Percentiles rank a stretch among this genome's conserved stretches.
Evolutionary conservation across 2,329 filamentous ascomycete species (phyloP).

Genomic region (Salinomyces thailandicus): DNA sequence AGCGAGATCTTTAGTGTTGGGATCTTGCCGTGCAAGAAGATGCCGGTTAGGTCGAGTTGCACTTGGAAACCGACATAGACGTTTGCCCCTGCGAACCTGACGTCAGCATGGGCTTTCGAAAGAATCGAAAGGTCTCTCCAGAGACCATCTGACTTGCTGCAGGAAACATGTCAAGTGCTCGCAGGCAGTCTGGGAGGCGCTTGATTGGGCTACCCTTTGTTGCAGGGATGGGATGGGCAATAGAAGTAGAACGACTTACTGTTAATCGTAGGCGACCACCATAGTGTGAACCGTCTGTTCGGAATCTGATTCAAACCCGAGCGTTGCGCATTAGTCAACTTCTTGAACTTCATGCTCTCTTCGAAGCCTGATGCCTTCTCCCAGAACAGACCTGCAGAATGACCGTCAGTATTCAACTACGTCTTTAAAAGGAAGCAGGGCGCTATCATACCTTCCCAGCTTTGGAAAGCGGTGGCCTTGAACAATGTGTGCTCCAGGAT

Average conservation of each 20-base stretch:
- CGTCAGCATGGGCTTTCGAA: background rate
- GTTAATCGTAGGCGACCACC: slow-evolving; percentile 61
- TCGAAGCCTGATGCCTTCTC: slow-evolving; percentile 24
- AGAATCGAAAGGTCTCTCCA: too few species aligned
- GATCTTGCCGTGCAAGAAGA: slow-evolving; percentile 98
- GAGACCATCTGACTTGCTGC: too few species aligned
- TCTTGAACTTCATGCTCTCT: slow-evolving; percentile 1
- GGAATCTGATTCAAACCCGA: slow-evolving; percentile 97
- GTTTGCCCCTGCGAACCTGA: slow-evolving; percentile 52
- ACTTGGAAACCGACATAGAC: slow-evolving; percentile 99
- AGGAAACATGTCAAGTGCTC: too few species aligned
- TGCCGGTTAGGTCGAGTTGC: slow-evolving; percentile 92
- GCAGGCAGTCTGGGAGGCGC: too few species aligned
- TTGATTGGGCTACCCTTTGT: too few species aligned
- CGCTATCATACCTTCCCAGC: slow-evolving; percentile 99
- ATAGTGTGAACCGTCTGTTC: slow-evolving; percentile 94
- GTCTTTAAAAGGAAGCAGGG: background rate
- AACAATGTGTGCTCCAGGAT: slow-evolving; percentile 90
- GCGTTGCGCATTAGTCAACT: slow-evolving; percentile 91
- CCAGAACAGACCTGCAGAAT: slow-evolving; percentile 72
- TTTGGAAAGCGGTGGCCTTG: slow-evolving; percentile 92
- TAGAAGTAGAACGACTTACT: slow-evolving; percentile 1
- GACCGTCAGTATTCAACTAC: background rate
- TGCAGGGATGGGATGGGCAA: too few species aligned
- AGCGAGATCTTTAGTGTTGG: slow-evolving; percentile 95